These are phyloP conservation scores for Cyphellophora europaea DNA, from an alignment of 2,329 filamentous ascomycete genomes.

Conservation along the genomic window DNA sequence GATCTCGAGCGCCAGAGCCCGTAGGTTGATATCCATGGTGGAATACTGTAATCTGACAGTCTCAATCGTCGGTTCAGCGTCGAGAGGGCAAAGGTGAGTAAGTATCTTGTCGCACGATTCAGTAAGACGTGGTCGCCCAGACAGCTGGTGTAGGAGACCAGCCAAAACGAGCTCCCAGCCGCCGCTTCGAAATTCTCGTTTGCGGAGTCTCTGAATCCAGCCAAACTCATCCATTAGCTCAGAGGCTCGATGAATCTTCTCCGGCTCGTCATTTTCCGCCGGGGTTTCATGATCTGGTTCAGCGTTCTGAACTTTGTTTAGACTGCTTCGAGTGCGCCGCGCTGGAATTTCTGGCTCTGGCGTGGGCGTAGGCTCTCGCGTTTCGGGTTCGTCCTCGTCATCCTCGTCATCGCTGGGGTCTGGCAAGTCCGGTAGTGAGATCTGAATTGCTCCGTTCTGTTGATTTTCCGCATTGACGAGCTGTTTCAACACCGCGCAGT, in stretches of 20 bases:
- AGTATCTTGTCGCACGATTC: slow-evolving; percentile 71
- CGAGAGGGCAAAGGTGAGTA: slow-evolving; percentile 67
- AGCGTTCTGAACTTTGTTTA: slow-evolving; percentile 66
- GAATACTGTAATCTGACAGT: slow-evolving; percentile 66
- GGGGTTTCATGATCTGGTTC: slow-evolving; percentile 43
- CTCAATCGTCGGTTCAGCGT: slow-evolving; percentile 64
- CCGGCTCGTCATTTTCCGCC: slow-evolving; percentile 23
- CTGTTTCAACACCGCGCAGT: slow-evolving; percentile 83
- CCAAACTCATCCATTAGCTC: slow-evolving; percentile 66
- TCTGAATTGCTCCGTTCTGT: slow-evolving; percentile 64
- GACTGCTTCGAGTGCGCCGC: slow-evolving; percentile 70
- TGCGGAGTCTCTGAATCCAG: slow-evolving; percentile 77
- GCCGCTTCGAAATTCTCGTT: slow-evolving; percentile 73
- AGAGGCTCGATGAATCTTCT: slow-evolving; percentile 46
- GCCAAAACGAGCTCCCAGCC: slow-evolving; percentile 89
- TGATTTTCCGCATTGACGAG: slow-evolving; percentile 67
- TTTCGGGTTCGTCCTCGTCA: slow-evolving; percentile 48
- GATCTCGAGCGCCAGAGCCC: slow-evolving; percentile 71
- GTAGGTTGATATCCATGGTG: slow-evolving; percentile 70
- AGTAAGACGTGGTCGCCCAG: slow-evolving; percentile 61
- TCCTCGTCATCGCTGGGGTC: slow-evolving; percentile 61
- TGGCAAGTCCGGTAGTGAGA: slow-evolving; percentile 66
- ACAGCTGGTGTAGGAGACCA: slow-evolving; percentile 76
- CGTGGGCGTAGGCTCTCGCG: slow-evolving; percentile 44
- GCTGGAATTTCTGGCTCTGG: slow-evolving; percentile 65